Evolutionary conservation across 441 rosid species (phyloP), one percentile per base, ranked within the genome.

Genomic region (Rhodomyrtus psidioides): DNA sequence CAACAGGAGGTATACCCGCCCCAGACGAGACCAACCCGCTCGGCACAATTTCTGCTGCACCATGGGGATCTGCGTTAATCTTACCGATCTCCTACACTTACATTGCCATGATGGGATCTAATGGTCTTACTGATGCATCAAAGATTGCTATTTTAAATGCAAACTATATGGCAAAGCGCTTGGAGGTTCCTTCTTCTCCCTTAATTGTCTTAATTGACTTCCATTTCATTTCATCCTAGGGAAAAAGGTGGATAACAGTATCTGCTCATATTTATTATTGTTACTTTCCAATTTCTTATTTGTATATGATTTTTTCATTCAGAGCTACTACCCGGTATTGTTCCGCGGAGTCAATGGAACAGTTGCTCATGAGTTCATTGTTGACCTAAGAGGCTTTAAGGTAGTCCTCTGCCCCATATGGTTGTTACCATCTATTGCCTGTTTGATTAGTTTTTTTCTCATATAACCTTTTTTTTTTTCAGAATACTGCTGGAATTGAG

Each of bases 91-190:
- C 99, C 2, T 97, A 95, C 84, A 90, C 97, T 65, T 97, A 97
- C 88, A 94, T 97, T 54, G 99, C 96, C 84, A 96, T 97, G 99
- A 97, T 97, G 99, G 99, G 99, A 44, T 96, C 99, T 27, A 91
- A 93, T 85, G 99, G 99, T 84, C 95, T 96, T 76, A 95, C 99
- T 82, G 98, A 95, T 0, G 99, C 99, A 88, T 97, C 99, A 30
- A 96, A 96, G 93, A 94, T 92, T 62, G 99, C 99, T 83, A 96
- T 97, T 86, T 83, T 97, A 92, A 96, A 94, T 82, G 99, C 99
- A 81, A 97, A 97, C 93, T 97, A 97, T 96, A 96, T 97, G 99
- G 99, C 97, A 51, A 96, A 96, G 89, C 99, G 98, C 84, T 89
- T 97, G 90, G 99, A 97, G 98, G 99, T 97, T 86, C 56, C 27